Evolutionary conservation across 1,139 yeast species (phyloP).

Genomic region (Suhomyces choctaworum): DNA sequence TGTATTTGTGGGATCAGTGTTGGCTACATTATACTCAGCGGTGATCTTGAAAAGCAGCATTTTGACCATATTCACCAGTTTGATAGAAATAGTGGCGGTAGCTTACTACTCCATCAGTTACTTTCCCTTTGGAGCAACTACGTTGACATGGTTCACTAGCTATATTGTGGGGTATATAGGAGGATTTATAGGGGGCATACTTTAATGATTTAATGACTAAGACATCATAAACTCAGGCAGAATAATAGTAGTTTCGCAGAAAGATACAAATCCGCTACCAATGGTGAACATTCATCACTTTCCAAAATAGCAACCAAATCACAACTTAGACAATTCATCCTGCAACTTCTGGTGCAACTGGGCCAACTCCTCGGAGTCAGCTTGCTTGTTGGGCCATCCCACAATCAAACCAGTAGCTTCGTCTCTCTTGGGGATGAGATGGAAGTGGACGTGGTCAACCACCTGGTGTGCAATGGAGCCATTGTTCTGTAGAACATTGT

Average conservation of each 20-base stretch:
- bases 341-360: slow-evolving; percentile 62
- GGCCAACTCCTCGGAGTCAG: slow-evolving; percentile 70
- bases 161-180: slow-evolving; percentile 76
- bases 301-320: slow-evolving; percentile 3
- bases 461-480: slow-evolving; percentile 92
- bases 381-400: slow-evolving; percentile 89
- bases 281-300: not conserved
- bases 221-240: too few relatives aligned
- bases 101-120: slow-evolving; percentile 86
- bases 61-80: slow-evolving; percentile 72
- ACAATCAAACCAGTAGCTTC: slow-evolving; percentile 71
- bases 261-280: too few relatives aligned
- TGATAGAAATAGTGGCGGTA: slow-evolving; percentile 80
- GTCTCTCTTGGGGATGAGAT: slow-evolving; percentile 85
- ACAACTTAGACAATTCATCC: slow-evolving; percentile 49
- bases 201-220: slow-evolving; percentile 11
- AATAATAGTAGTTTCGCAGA: too few relatives aligned
- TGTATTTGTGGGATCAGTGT: slow-evolving; percentile 74
- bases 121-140: slow-evolving; percentile 93
- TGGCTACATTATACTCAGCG: slow-evolving; percentile 61
- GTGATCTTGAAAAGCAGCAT: slow-evolving; percentile 65
- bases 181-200: slow-evolving; percentile 52
- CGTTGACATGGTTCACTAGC: slow-evolving; percentile 78
- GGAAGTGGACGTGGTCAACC: slow-evolving; percentile 96
- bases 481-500: slow-evolving; percentile 88